Evolutionary conservation across 1,139 yeast species (phyloP).

Genomic region (Suhomyces anneliseae): DNA sequence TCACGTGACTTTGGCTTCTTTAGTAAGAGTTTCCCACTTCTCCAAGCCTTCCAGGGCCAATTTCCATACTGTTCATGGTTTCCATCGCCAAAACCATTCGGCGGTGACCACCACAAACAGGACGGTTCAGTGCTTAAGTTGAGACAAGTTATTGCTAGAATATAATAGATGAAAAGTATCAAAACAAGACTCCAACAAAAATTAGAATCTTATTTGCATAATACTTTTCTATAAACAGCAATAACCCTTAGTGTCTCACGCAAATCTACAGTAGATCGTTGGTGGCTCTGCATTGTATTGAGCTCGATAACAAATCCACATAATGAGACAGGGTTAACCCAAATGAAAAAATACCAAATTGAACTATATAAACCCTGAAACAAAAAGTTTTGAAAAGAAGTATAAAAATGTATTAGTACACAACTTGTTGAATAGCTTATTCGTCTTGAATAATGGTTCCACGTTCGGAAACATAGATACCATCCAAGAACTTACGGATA

Average conservation of each 20-base stretch:
- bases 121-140: not conserved
- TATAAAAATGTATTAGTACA: constrained; percentile 25
- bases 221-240: constrained; percentile 3
- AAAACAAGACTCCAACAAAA: not conserved
- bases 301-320: constrained; percentile 58
- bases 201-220: too few species aligned
- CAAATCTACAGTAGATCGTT: constrained; percentile 48
- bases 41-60: not conserved
- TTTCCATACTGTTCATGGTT: not conserved
- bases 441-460: constrained; percentile 76
- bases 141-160: constrained; percentile 5
- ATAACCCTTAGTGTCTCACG: constrained; percentile 14
- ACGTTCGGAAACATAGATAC: constrained; percentile 98
- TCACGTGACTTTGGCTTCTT: too few species aligned
- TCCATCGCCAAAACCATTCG: constrained; percentile 11
- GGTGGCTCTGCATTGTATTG: constrained; percentile 58
- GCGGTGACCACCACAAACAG: constrained; percentile 1
- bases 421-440: constrained; percentile 12
- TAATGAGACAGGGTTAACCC: constrained; percentile 40
- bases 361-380: constrained; percentile 32
- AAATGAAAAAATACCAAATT: constrained; percentile 25
- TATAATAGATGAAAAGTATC: not conserved
- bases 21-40: too few species aligned
- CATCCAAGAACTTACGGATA: constrained; percentile 99
- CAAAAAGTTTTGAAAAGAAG: constrained; percentile 18